Percentiles rank a stretch among this genome's conserved stretches.
Conservation (phyloP, 106 monocot genomes). For the Dactylorhiza incarnata region DNA sequence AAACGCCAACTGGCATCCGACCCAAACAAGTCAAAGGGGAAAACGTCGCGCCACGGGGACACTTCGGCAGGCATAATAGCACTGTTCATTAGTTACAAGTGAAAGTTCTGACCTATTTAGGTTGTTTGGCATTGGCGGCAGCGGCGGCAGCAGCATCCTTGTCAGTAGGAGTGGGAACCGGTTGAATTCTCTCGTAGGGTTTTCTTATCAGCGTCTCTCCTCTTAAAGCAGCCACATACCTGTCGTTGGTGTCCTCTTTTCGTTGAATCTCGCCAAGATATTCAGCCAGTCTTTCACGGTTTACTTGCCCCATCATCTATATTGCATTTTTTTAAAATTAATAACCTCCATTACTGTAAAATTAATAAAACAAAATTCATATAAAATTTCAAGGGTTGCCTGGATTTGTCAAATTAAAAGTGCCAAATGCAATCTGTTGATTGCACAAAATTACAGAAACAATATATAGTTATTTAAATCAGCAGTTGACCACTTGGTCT, state of each 20-base stretch:
- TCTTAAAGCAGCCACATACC: constrained; percentile 82
- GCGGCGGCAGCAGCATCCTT: constrained; percentile 3
- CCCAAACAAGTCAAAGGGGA: too few species aligned
- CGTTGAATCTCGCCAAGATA: constrained; percentile 89
- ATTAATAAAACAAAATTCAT: neutral
- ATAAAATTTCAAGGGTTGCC: neutral
- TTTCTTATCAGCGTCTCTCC: constrained; percentile 91
- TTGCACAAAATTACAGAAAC: too few species aligned
- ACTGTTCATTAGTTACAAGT: too few species aligned
- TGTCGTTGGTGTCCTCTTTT: constrained; percentile 88
- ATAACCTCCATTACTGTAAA: neutral
- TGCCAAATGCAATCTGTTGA: neutral
- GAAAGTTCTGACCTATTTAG: neutral
- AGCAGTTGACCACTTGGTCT: too few species aligned
- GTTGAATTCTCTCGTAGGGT: constrained; percentile 79
- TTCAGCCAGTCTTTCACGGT: constrained; percentile 80
- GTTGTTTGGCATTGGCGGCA: too few species aligned
- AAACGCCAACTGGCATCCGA: too few species aligned
- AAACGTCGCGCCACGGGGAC: too few species aligned
- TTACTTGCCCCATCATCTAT: constrained; percentile 97
- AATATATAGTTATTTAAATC: too few species aligned
- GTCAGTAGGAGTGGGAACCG: constrained; percentile 22
- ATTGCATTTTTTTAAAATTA: neutral
- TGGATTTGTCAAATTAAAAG: neutral
- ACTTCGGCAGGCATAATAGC: too few species aligned